phyloP scores from a whole-genome alignment of 805 yeast genomes.

The Priceomyces haplophilus region DNA sequence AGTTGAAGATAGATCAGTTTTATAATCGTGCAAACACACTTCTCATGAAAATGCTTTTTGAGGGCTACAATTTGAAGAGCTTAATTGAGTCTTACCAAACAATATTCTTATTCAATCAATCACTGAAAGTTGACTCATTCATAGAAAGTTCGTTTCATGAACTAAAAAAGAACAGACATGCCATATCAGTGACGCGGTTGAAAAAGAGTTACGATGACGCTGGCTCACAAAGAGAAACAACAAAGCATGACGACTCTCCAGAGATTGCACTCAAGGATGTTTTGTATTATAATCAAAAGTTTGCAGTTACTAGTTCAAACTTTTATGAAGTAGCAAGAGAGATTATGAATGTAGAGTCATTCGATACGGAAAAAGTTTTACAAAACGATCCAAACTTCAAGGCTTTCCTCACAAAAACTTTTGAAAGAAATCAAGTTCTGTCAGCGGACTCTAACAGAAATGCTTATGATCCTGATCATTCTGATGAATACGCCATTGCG shows the following conservation, averaged over 20 bases:
- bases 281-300: conserved; percentile 18
- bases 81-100: conserved; percentile 52
- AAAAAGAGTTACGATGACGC: conserved; percentile 22
- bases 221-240: background rate
- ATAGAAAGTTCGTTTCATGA: conserved; percentile 51
- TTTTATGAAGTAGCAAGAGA: conserved; percentile 46
- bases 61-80: conserved; percentile 53
- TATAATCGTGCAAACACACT: conserved; percentile 65
- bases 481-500: conserved; percentile 45
- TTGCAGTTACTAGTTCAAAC: conserved; percentile 43
- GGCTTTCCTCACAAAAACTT: conserved; percentile 42
- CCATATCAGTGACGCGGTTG: conserved; percentile 28
- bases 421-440: conserved; percentile 21
- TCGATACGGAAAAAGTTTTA: conserved; percentile 52
- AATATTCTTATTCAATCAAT: conserved; percentile 55
- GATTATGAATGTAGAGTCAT: conserved; percentile 51
- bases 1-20: conserved; percentile 55
- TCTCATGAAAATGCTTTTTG: conserved; percentile 53
- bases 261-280: conserved; percentile 5
- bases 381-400: conserved; percentile 40
- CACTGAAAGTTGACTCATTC: conserved; percentile 51
- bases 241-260: background rate
- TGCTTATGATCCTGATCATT: conserved; percentile 21
- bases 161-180: conserved; percentile 41
- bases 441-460: conserved; percentile 10